Base-by-base conservation (phyloP, 2,329 filamentous ascomycete species). In the Aspergillus arachidicola region DNA sequence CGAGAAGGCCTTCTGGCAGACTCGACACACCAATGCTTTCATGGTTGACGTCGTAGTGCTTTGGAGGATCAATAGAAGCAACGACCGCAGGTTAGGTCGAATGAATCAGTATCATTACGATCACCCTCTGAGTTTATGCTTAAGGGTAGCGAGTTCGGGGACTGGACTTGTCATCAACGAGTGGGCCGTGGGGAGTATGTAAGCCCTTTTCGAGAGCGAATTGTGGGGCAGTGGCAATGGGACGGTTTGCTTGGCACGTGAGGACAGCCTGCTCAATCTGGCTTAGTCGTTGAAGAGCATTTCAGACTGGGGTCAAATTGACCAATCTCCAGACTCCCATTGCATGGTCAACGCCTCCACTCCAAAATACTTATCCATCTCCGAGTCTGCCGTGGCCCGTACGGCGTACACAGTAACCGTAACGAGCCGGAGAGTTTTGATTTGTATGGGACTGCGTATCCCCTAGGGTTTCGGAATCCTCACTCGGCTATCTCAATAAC, bases 1-100 rank as follows among this genome's bases (percentile, higher is more conserved):
- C 11, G 76, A 78, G 64, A 81, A 81, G 58, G 70, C 71, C 65
- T 78, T 81, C 26, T 79, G 74, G 57, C 79, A 81, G 26, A 74
- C 75, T 50, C 71, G 72, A 70, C 79, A 81, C 5, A 77, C 72
- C 60, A 80, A 43, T 26, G 70, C 73, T 66, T 74, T 76, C 46
- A 62, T 63, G 34, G 68, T 67, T 48, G 67, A 41, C 4, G 66
- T 48, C 14, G 67, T 38, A 12, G 67, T 64, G 58, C 58, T 53
- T 62, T 57, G 60, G 64, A 62, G 28, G 6, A 6, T n/a, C 3
- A 19, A 50, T 26, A 53, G 12, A 14, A 54, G 21, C 14, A 54
- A 54, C 11, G 9, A 30, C 14, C 30, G 50, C 14, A 10, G 6
- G 32, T 32, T 16, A 34, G 12, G 5, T n/a, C 36, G 21, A 45